Evolutionary conservation across 2,329 filamentous ascomycete species (phyloP).

Genomic region (Madurella mycetomatis): DNA sequence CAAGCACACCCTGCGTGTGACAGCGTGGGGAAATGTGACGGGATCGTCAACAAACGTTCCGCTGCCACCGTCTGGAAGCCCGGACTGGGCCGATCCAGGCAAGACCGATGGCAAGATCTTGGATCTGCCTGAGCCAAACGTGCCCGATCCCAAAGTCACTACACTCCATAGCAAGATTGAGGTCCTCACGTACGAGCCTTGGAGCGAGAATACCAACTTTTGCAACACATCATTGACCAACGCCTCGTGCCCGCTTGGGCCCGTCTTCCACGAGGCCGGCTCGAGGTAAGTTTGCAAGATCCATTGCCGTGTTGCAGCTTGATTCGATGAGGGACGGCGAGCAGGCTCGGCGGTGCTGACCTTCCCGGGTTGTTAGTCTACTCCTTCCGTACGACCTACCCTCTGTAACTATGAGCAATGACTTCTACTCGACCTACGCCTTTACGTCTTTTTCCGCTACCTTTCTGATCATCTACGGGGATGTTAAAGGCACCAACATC

Average conservation of each 20-base stretch:
- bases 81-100: slow-evolving; percentile 58
- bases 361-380: neutral
- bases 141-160: slow-evolving; percentile 54
- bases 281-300: slow-evolving; percentile 34
- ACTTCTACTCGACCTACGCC: slow-evolving; percentile 76
- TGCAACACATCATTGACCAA: slow-evolving; percentile 59
- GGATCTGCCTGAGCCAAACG: slow-evolving; percentile 48
- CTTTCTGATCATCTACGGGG: slow-evolving; percentile 71
- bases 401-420: slow-evolving; percentile 67
- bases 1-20: slow-evolving; percentile 66
- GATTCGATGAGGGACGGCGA: neutral
- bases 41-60: slow-evolving; percentile 57
- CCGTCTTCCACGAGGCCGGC: slow-evolving; percentile 55
- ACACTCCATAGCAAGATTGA: slow-evolving; percentile 70
- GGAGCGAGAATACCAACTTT: slow-evolving; percentile 54
- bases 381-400: slow-evolving; percentile 49
- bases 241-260: slow-evolving; percentile 67
- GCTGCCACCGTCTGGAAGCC: slow-evolving; percentile 57
- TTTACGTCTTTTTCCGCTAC: slow-evolving; percentile 78
- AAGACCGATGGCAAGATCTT: slow-evolving; percentile 72
- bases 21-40: slow-evolving; percentile 86
- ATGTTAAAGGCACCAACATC: slow-evolving; percentile 57
- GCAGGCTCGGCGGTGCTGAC: slow-evolving; percentile 1
- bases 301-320: neutral
- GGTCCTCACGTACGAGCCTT: slow-evolving; percentile 74